phyloP scores from a whole-genome alignment of 768 basidiomycete species.

The Amanita subjunquillea region DNA sequence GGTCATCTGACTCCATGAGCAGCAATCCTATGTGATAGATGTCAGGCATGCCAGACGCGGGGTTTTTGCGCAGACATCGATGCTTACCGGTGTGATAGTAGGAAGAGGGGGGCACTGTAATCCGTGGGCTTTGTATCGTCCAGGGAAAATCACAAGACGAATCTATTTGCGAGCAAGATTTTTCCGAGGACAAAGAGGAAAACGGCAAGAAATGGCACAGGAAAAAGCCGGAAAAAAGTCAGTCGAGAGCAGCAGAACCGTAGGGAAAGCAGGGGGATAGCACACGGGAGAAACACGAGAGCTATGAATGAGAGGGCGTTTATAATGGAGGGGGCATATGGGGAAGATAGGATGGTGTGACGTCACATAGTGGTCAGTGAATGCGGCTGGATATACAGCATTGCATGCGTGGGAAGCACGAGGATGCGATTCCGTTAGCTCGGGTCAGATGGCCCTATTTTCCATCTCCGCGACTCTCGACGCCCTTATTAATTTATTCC shows the following conservation, averaged over 20 bases:
- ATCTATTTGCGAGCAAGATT: too few species aligned
- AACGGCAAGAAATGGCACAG: too few species aligned
- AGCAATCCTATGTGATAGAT: neutral
- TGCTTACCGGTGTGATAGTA: neutral
- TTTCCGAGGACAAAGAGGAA: too few species aligned
- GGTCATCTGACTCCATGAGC: constrained; percentile 5
- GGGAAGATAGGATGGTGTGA: neutral
- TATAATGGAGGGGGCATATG: constrained; percentile 5
- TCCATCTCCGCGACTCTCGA: constrained; percentile 7
- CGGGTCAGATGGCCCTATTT: neutral
- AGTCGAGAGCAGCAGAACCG: too few species aligned
- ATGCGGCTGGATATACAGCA: neutral
- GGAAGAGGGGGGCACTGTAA: neutral
- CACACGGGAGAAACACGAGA: too few species aligned
- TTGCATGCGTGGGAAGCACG: neutral
- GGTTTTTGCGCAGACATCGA: neutral
- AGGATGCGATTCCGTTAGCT: neutral
- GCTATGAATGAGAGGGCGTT: neutral
- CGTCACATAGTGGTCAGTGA: constrained; percentile 1
- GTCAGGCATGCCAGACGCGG: neutral
- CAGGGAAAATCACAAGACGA: neutral
- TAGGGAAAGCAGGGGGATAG: too few species aligned
- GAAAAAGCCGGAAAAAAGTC: too few species aligned
- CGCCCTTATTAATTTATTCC: neutral
- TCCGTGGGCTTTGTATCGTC: neutral